Conservation (phyloP, 2,329 filamentous ascomycete species). For the Neofusicoccum sp. region DNA sequence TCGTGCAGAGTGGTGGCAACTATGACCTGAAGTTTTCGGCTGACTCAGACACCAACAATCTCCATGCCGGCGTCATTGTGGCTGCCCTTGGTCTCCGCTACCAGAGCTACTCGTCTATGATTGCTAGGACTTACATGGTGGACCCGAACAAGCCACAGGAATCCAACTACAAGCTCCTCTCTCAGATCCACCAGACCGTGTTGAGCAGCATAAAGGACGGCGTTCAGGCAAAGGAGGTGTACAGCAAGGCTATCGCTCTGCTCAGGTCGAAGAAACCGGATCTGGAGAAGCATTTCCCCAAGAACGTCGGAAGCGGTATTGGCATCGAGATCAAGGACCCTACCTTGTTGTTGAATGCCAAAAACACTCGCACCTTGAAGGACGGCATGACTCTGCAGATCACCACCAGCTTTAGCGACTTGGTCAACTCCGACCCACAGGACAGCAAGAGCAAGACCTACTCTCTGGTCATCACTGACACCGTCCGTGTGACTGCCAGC, state of each 20-base stretch:
- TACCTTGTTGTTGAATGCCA: conserved; percentile 81
- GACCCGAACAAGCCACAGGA: conserved; percentile 97
- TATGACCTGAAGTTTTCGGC: conserved; percentile 85
- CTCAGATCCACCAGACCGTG: conserved; percentile 83
- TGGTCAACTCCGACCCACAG: conserved; percentile 83
- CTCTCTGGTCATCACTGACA: conserved; percentile 88
- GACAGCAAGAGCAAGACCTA: conserved; percentile 90
- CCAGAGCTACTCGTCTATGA: conserved; percentile 91
- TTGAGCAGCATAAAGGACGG: conserved; percentile 91
- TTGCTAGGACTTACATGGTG: conserved; percentile 92
- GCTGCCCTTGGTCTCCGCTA: conserved; percentile 91
- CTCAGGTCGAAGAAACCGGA: conserved; percentile 92
- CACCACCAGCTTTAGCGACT: conserved; percentile 85
- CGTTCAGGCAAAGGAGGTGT: conserved; percentile 83
- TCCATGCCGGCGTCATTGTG: conserved; percentile 93
- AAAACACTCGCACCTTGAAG: conserved; percentile 80
- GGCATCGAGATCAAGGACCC: conserved; percentile 88
- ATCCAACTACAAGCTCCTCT: conserved; percentile 86
- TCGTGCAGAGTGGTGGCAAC: conserved; percentile 92
- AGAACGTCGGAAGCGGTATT: conserved; percentile 88
- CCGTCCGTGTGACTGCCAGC: conserved; percentile 78
- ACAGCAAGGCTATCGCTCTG: conserved; percentile 78
- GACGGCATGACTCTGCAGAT: conserved; percentile 97
- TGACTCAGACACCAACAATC: conserved; percentile 75
- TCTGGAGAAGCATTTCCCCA: conserved; percentile 90